Evolutionary conservation across 805 yeast species (phyloP).

Genomic region (Nakazawaea holstii): DNA sequence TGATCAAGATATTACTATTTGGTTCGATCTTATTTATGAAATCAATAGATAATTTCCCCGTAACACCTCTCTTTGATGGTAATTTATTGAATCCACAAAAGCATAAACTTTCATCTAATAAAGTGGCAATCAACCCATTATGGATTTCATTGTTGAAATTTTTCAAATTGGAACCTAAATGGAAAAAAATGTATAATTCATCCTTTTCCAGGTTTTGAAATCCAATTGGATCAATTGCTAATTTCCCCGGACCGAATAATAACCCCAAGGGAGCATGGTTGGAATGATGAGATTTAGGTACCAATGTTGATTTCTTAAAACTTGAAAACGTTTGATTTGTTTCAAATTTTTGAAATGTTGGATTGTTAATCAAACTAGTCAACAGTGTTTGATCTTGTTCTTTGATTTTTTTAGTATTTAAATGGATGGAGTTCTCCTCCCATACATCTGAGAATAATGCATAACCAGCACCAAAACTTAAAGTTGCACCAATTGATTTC

Average conservation of each 20-base stretch:
- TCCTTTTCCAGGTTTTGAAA: slow-evolving; percentile 46
- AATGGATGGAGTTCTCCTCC: slow-evolving; percentile 8
- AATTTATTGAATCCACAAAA: slow-evolving; percentile 77
- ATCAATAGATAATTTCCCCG: slow-evolving; percentile 67
- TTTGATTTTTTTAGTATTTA: slow-evolving; percentile 2
- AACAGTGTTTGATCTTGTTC: slow-evolving; percentile 3
- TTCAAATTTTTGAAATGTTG: neutral
- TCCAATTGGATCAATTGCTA: slow-evolving; percentile 73
- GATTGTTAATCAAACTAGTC: neutral
- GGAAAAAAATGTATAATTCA: slow-evolving; percentile 60
- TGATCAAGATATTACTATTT: slow-evolving; percentile 57
- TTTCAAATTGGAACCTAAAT: slow-evolving; percentile 59
- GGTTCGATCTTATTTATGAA: slow-evolving; percentile 60
- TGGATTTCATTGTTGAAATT: slow-evolving; percentile 66
- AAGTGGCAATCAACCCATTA: slow-evolving; percentile 72
- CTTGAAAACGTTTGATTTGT: neutral
- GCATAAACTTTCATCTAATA: slow-evolving; percentile 82
- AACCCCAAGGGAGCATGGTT: slow-evolving; percentile 72
- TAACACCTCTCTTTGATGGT: slow-evolving; percentile 83
- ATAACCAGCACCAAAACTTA: slow-evolving; percentile 4
- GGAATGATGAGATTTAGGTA: slow-evolving; percentile 54
- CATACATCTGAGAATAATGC: slow-evolving; percentile 6
- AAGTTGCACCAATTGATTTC: neutral
- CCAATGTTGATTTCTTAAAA: slow-evolving; percentile 29
- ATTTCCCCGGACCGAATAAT: slow-evolving; percentile 57